These are phyloP conservation scores for rapeseed (Brassica napus) DNA, from an alignment of 345 rosid species.

Conservation along the genomic window Da-Ae NC_063446.1:9897001-9897500, in stretches of 20 bases:
- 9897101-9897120: no score
- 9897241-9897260: constrained; percentile 79
- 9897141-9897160: background rate
- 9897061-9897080: no score
- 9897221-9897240: constrained; percentile 71
- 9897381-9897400: constrained; percentile 7
- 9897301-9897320: constrained; percentile 88
- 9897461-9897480: constrained; percentile 89
- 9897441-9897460: constrained; percentile 98
- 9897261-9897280: constrained; percentile 82
- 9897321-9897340: constrained; percentile 64
- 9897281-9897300: constrained; percentile 88
- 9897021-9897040: no score
- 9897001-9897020: no score
- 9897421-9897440: background rate
- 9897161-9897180: constrained; percentile 59
- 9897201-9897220: constrained; percentile 86
- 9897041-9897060: no score
- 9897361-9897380: background rate
- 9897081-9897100: no score
- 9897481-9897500: constrained; percentile 83
- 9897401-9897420: background rate
- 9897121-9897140: no score
- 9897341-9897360: background rate
- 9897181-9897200: constrained; percentile 83